Base-by-base conservation (phyloP, 2,329 filamentous ascomycete genomes). In the Phaeosphaeria sp. region DNA sequence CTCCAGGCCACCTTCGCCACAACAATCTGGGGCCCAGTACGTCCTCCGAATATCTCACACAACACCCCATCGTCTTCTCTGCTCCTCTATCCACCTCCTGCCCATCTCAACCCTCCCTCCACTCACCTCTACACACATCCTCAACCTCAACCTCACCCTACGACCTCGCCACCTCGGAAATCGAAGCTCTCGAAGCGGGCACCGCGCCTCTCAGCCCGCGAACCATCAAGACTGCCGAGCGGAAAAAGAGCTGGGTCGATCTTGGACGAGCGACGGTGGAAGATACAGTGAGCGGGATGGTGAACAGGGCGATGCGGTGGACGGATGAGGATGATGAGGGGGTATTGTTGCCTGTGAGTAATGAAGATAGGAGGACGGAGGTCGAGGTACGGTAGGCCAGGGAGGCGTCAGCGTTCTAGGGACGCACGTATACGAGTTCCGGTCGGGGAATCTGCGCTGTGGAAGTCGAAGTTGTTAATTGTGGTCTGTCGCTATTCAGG, bases 241-340 rank as follows among this genome's bases (percentile, higher is more conserved):
- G 21, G 21, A 50, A 45, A 17, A 49, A n/a, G 54, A 60, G 56
- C 24, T 71, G 64, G 61, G 53, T 72, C 18, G 57, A 67, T 18
- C 45, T 56, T 2, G 57, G 63, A 5, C 52, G 73, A 24, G 55
- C 56, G 1, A 59, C 51, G 11, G 53, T 76, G 2, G 71, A 73
- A 55, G 65, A 55, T 0, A 64, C 56, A 21, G 67, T 76, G 20
- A 60, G 57, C 40, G 49, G 55, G 40, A 46, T 63, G 33, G 64
- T 63, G 36, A 65, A 54, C 33, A 59, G 39, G 50, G 50, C 74
- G 48, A 62, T 56, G 45, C 57, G 57, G 64, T 76, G 61, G 66
- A 67, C 63, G 45, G 66, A 65, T 49, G 70, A 69, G 43, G 63
- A 61, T 21, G 44, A 55, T 22, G 53, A 54, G 21, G 54, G 49